Evolutionary conservation across 2,329 filamentous ascomycete species (phyloP), one percentile per base, ranked within the genome.

Genomic region (Diaporthe sp.): DNA sequence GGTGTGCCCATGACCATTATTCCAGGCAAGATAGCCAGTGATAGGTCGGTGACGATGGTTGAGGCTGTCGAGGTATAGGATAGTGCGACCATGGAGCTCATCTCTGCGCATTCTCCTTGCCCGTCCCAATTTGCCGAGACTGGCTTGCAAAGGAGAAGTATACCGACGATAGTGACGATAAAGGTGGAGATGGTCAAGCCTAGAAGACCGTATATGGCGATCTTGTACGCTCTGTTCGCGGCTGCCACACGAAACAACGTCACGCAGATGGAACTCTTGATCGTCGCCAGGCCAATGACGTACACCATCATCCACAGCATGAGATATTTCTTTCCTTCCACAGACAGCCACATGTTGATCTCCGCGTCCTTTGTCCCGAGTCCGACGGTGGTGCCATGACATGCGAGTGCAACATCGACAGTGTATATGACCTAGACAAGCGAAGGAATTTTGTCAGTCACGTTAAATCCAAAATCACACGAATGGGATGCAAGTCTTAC

Each of bases 41-140:
- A 81, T 67, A 82, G 17, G 67, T 84, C 82, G n/a, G 82, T 84
- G 3, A 80, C 75, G 39, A 84, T 82, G 9, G 82, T 82, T 8
- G 79, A 79, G 22, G 78, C 80, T 2, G 82, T 84, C 1, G 82
- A 81, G 8, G 80, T 82, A 68, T 84, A 79, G 37, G 74, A 78
- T 46, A 79, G 68, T 19, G 60, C 80, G 22, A 81, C 67, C 77
- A 79, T 78, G 13, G 75, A 57, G 22, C 49, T 28, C 78, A 78
- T 78, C 2, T n/a, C 42, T 8, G 73, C 44, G 71, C 78, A 79
- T 6, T 68, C 34, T 2, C 53, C 78, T 10, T 78, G 72, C 10
- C 78, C 78, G 37, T 75, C 71, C 78, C 78, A 79, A 28, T 79
- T 79, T 34, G 76, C 78, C 22, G 72, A 70, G 8, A 79, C 72